Conservation (phyloP, 2,329 filamentous ascomycete genomes). For the Truncatella angustata region DNA sequence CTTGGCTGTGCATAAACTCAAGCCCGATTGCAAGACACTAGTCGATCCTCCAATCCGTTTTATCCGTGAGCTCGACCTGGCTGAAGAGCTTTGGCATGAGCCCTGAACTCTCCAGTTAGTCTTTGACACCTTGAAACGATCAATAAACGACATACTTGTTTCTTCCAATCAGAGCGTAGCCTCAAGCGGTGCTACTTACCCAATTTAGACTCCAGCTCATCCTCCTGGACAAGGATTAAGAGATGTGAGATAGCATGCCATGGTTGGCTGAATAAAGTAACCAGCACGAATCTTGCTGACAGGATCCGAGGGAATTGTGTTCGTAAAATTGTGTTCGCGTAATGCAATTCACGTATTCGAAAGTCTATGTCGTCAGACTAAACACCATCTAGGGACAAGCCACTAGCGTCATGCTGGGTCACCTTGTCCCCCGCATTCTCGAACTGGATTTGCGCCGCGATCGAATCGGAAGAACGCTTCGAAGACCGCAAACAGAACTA, state of each 20-base stretch:
- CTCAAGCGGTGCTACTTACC: not conserved
- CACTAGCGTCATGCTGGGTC: not conserved
- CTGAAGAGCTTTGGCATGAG: not conserved
- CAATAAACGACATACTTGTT: not conserved
- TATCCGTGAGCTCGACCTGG: not conserved
- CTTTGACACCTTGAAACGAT: not conserved
- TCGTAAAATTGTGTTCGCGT: not conserved
- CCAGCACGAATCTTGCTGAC: not conserved
- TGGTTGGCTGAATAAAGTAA: not conserved
- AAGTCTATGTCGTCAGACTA: constrained; percentile 6
- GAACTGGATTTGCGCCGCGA: not conserved
- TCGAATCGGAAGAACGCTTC: not conserved
- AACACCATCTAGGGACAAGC: not conserved
- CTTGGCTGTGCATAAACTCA: not conserved
- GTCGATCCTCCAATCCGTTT: not conserved
- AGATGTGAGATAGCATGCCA: not conserved
- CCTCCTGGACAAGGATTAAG: not conserved
- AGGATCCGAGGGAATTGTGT: not conserved
- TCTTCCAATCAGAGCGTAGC: not conserved
- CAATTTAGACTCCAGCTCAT: not conserved
- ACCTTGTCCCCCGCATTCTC: not conserved
- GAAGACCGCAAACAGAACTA: too few relatives aligned
- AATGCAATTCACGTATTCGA: not conserved
- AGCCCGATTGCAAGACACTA: not conserved
- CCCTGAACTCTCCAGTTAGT: not conserved